A percentile compares a stretch with the other conserved stretches of the same genome.
These are phyloP conservation scores for Mayamaea pseudoterrestris DNA, from an alignment of 108 stramenopile genomes.

Conservation along the genomic window DNA sequence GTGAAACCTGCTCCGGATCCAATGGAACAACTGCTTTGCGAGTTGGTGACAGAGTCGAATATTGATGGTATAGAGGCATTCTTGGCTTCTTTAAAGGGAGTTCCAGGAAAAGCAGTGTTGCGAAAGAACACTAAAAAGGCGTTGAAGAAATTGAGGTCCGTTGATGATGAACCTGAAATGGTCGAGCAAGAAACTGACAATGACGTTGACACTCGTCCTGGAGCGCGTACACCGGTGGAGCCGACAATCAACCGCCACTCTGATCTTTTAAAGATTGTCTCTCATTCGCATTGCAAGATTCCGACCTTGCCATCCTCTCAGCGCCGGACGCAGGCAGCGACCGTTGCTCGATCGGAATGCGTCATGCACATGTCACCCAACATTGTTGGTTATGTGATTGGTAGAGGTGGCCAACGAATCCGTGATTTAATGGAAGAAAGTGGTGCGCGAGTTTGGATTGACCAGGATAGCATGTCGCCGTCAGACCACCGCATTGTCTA, in stretches of 20 bases:
- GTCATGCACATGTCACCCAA: conserved; percentile 57
- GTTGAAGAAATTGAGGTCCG: conserved; percentile 54
- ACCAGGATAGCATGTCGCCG: conserved; percentile 71
- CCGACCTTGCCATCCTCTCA: conserved; percentile 29
- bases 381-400: conserved; percentile 86
- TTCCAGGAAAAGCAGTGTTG: conserved; percentile 70
- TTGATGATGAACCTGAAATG: conserved; percentile 11
- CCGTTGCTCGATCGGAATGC: conserved; percentile 29
- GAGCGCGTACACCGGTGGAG: background rate
- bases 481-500: conserved; percentile 70
- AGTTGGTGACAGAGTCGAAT: conserved; percentile 43
- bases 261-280: conserved; percentile 10
- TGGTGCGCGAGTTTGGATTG: conserved; percentile 86
- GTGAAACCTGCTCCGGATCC: conserved; percentile 9
- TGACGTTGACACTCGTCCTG: background rate
- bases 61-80: conserved; percentile 62
- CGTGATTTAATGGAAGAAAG: conserved; percentile 86
- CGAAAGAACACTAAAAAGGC: conserved; percentile 89
- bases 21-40: conserved; percentile 28
- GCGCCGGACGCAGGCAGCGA: conserved; percentile 13
- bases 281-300: conserved; percentile 10
- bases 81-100: conserved; percentile 59
- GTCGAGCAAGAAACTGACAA: conserved; percentile 7
- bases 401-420: conserved; percentile 76
- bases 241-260: background rate